Base-by-base conservation (phyloP, 2,329 filamentous ascomycete species). In the Graphium sp. region DNA sequence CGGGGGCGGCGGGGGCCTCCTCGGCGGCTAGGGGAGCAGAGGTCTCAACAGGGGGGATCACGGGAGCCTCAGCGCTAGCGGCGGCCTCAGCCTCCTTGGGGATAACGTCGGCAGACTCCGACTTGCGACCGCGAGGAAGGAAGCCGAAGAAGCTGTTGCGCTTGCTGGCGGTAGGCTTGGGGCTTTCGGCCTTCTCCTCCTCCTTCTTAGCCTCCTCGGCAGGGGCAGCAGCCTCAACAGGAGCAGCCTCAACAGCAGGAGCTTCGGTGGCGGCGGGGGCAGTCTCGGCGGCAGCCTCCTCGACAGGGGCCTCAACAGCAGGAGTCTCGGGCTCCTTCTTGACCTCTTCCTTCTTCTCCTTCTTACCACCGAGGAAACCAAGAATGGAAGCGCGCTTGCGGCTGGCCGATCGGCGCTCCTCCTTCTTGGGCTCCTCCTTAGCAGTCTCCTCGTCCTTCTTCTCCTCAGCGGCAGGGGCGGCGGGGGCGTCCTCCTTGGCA, bases 361-460 rank as follows among this genome's bases (percentile, higher is more conserved):
- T 70, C 55, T 67, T 66, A 42, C 62, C 58, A n/a, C n/a, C 29
- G 6, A 62, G 47, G 36, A 74, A 58, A 40, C 63, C 65, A 42
- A 77, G 74, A 55, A 75, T 66, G 31, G 71, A 75, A 26, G 56
- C 53, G 29, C 72, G 70, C 67, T 77, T 76, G 45, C 66, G 65
- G 47, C 69, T 74, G 28, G 62, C 61, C 40, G 68, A 74, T 44
- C 70, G 65, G 38, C 62, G 65, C 46, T 69, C 60, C 43, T 72
- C 61, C n/a, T n/a, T n/a, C 51, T 68, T 61, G 28, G 49, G 48
- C 39, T 70, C 65, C 35, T 62, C 55, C 43, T 53, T 50, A 31
- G 41, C 41, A 28, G 49, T 46, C 31, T 47, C 37, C 32, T 43
- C 39, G 32, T 52, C 51, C 22, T 49, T 49, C 38, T 48, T 46